Percentiles rank a stretch among this genome's conserved stretches.
Conservation (phyloP, 1,139 yeast genomes). For the Suhomyces bokatorum region DNA sequence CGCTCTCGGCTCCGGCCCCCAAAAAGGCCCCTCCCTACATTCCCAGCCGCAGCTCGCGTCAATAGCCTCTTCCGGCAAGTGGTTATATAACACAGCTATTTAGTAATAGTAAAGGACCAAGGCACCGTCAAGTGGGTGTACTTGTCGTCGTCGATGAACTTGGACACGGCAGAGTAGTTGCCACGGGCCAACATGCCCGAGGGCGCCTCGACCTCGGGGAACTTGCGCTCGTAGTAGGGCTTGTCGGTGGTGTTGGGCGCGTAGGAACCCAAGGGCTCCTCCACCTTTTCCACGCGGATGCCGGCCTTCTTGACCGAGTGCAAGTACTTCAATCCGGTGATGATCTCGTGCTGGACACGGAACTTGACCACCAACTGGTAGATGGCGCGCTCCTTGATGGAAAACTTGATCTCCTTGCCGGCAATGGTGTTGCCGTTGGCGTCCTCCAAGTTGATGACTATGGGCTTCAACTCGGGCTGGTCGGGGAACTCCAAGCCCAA, state of each 20-base stretch:
- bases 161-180: slow-evolving; percentile 74
- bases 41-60: slow-evolving; percentile 4
- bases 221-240: slow-evolving; percentile 74
- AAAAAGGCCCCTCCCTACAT: slow-evolving; percentile 6
- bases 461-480: slow-evolving; percentile 58
- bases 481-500: slow-evolving; percentile 67
- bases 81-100: slow-evolving; percentile 26
- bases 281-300: slow-evolving; percentile 80
- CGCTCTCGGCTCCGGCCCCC: neutral
- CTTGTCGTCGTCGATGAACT: slow-evolving; percentile 87
- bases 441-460: slow-evolving; percentile 65
- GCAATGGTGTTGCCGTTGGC: slow-evolving; percentile 49
- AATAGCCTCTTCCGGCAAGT: neutral
- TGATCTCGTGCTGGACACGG: slow-evolving; percentile 86
- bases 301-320: slow-evolving; percentile 87
- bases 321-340: slow-evolving; percentile 85
- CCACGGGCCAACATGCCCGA: slow-evolving; percentile 89
- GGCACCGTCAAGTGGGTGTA: slow-evolving; percentile 71
- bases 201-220: slow-evolving; percentile 92
- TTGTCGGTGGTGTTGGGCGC: slow-evolving; percentile 86
- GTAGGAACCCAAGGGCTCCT: slow-evolving; percentile 87
- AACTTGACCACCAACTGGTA: slow-evolving; percentile 76
- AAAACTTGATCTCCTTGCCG: slow-evolving; percentile 57
- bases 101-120: slow-evolving; percentile 83
- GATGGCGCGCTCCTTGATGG: slow-evolving; percentile 74